Evolutionary conservation across 2,329 filamentous ascomycete genomes (phyloP).

Genomic region (Talaromyces rugulosus): DNA sequence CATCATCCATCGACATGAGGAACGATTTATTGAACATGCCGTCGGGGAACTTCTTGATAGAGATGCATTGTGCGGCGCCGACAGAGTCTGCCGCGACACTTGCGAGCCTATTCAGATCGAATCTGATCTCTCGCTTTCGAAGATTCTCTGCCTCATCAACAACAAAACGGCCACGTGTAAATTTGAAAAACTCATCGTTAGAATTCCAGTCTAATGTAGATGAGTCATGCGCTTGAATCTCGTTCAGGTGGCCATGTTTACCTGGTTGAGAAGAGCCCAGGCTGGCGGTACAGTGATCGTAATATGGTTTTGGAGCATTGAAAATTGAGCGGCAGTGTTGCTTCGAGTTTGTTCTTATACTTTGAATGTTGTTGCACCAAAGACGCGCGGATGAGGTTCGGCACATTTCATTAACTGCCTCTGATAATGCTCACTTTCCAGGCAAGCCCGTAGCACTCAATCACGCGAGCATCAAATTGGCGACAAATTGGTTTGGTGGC

Average conservation of each 20-base stretch:
- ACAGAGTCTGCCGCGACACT: conserved; percentile 13
- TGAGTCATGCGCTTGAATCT: not conserved
- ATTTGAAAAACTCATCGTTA: conserved; percentile 24
- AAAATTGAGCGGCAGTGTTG: not conserved
- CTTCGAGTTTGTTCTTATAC: not conserved
- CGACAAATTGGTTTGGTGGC: not conserved
- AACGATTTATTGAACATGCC: conserved; percentile 30
- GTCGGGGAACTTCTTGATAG: not conserved
- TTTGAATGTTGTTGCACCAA: not conserved
- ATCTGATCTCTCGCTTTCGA: conserved; percentile 18
- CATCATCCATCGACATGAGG: conserved; percentile 25
- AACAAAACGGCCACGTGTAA: conserved; percentile 25
- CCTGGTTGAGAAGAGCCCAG: not conserved
- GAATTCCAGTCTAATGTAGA: conserved; percentile 22
- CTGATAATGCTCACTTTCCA: not conserved
- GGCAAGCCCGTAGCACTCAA: not conserved
- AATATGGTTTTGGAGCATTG: not conserved
- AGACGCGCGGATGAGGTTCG: not conserved
- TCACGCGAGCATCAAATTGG: not conserved
- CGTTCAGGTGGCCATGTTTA: not conserved
- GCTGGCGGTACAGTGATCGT: not conserved
- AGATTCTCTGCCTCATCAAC: conserved; percentile 18
- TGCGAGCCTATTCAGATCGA: conserved; percentile 21
- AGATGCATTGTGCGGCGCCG: no score
- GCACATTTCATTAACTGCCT: not conserved